These are phyloP conservation scores for Cryptococcus sp. DNA, from an alignment of 1,284 basidiomycete species.

Conservation along the genomic window DNA sequence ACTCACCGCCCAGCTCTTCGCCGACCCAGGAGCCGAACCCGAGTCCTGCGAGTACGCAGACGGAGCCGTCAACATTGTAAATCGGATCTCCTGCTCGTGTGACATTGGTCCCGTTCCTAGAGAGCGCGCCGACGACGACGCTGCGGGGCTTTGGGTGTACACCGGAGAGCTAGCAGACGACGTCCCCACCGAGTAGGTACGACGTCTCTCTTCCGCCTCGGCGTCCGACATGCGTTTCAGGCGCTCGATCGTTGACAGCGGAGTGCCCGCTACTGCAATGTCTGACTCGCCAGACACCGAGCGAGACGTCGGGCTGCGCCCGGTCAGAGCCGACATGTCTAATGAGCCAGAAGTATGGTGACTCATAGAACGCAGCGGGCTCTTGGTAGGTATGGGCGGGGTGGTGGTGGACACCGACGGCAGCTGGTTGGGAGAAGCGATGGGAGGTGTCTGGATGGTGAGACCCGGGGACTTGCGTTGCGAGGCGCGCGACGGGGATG, in stretches of 20 bases:
- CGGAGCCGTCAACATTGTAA: slow-evolving; percentile 22
- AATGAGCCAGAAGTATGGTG: slow-evolving; percentile 13
- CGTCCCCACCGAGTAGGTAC: background rate
- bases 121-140: slow-evolving; percentile 6
- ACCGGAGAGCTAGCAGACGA: background rate
- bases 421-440: slow-evolving; percentile 2
- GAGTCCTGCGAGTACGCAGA: slow-evolving; percentile 38
- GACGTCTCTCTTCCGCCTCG: background rate
- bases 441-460: slow-evolving; percentile 25
- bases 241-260: slow-evolving; percentile 3
- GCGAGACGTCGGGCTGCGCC: background rate
- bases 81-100: slow-evolving; percentile 16
- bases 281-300: slow-evolving; percentile 16
- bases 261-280: slow-evolving; percentile 13
- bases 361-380: slow-evolving; percentile 35
- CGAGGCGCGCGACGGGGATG: slow-evolving; percentile 7
- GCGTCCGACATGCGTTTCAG: background rate
- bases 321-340: background rate
- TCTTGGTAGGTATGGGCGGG: slow-evolving; percentile 45
- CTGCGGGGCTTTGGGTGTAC: background rate
- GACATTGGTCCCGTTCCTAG: background rate
- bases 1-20: background rate
- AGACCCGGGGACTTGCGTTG: slow-evolving; percentile 28
- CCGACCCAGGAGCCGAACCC: background rate
- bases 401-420: slow-evolving; percentile 15